Evolutionary conservation across 2,329 filamentous ascomycete species (phyloP).

Genomic region (Pestalotiopsis sp.): DNA sequence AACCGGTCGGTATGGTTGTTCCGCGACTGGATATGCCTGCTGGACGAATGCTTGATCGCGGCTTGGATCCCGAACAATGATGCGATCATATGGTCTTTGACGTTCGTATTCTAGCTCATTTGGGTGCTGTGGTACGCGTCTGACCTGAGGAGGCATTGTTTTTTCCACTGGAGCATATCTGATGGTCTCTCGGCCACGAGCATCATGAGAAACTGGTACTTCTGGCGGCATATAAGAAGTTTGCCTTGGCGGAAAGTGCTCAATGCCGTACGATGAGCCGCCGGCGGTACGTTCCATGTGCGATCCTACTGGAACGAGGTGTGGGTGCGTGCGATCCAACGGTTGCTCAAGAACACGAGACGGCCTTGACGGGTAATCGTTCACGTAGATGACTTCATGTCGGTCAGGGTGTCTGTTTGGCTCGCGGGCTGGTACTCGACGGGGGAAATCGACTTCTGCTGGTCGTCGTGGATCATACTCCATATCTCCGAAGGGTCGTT

Average conservation of each 20-base stretch:
- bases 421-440: constrained; percentile 18
- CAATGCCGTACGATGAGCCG: background rate
- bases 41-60: background rate
- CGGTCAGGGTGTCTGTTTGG: constrained; percentile 19
- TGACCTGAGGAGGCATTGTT: background rate
- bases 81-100: background rate
- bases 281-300: background rate
- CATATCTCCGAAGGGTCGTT: constrained; percentile 15
- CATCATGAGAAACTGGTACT: background rate
- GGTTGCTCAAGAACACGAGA: constrained; percentile 23
- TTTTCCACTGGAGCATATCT: background rate
- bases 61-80: background rate
- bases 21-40: background rate
- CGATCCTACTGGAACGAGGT: background rate
- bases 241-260: background rate
- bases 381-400: constrained; percentile 24
- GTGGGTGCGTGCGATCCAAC: background rate
- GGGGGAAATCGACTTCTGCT: constrained; percentile 16
- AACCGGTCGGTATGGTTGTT: background rate
- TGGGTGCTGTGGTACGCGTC: background rate
- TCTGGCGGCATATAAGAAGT: background rate
- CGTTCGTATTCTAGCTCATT: background rate
- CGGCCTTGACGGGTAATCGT: constrained; percentile 18
- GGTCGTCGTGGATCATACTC: constrained; percentile 20
- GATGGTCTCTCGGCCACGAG: background rate